Base-by-base conservation (phyloP, 371 early-diverging fungal species). In the Gilbertella persicaria region DNA sequence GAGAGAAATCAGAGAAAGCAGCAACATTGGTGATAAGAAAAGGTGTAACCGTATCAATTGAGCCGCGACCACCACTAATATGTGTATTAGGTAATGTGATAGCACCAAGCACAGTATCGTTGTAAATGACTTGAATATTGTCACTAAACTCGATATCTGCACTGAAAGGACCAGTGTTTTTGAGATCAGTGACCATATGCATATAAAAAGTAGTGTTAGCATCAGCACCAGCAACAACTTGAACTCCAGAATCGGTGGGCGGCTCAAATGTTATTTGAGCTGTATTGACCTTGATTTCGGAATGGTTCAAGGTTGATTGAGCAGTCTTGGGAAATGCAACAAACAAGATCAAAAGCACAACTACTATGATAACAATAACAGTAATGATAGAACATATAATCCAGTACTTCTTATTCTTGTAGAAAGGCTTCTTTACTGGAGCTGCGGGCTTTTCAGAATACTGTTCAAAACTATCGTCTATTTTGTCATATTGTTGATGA, bases 251-350 rank as follows among this genome's bases (percentile, higher is more conserved):
- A n/a, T n/a, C n/a, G n/a, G n/a, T n/a, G n/a, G 64, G 65, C 19
- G 71, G 69, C 12, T 60, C 59, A 53, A 78, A 77, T 28, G 83
- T 56, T 40, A 85, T 85, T 25, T 71, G 67, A 20, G 82, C 75
- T 33, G 49, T 59, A 21, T 66, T 56, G 49, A 85, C 76, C 21
- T 66, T 54, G 54, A 85, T 76, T n/a, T 56, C 60, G 33, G 73
- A 60, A 19, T 76, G 59, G 55, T 85, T 80, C 66, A 85, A 71
- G 46, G 79, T 58, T n/a, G 54, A 39, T 61, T 85, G 85, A 33
- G 81, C 80, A 24, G 83, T 69, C 67, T 77, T 79, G 25, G 83
- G 83, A 61, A 85, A 69, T 38, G 78, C 69, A 8, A 85, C 85
- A 53, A 77, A 81, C 13, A 82, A 61, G 4, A 67, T 61, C 6